Evolutionary conservation across 1,284 basidiomycete species (phyloP).

Genomic region (Cronartium ribicola): DNA sequence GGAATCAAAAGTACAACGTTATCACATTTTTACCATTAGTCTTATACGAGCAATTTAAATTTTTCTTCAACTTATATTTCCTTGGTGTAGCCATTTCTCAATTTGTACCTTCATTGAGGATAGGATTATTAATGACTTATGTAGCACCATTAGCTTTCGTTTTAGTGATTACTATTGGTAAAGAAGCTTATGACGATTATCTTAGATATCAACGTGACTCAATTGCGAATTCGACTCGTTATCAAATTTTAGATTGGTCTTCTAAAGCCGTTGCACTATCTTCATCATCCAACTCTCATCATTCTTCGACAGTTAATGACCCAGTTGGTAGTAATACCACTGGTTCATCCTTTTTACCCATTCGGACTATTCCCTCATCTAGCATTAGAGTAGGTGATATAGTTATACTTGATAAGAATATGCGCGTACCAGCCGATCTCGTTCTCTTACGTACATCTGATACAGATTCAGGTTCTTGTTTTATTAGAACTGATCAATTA

Average conservation of each 20-base stretch:
- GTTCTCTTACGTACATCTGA: slow-evolving; percentile 84
- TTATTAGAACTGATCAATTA: slow-evolving; percentile 94
- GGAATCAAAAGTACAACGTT: slow-evolving; percentile 96
- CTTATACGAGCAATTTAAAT: slow-evolving; percentile 99
- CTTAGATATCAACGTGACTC: slow-evolving; percentile 82
- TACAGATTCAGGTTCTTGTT: slow-evolving; percentile 75
- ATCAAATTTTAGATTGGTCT: slow-evolving; percentile 69
- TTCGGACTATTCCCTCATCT: slow-evolving; percentile 69
- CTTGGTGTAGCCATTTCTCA: slow-evolving; percentile 92
- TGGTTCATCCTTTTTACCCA: slow-evolving; percentile 43
- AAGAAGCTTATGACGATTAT: slow-evolving; percentile 98
- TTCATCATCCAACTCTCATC: slow-evolving; percentile 44
- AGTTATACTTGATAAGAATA: slow-evolving; percentile 89
- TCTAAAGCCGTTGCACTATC: slow-evolving; percentile 48
- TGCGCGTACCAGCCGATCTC: slow-evolving; percentile 91
- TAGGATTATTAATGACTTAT: slow-evolving; percentile 80
- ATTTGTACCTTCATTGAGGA: slow-evolving; percentile 92
- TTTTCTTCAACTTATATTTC: slow-evolving; percentile 99
- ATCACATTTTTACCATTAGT: slow-evolving; percentile 92
- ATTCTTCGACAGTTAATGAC: slow-evolving; percentile 50
- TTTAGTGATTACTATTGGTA: slow-evolving; percentile 89
- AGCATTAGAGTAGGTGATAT: slow-evolving; percentile 86
- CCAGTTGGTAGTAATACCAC: slow-evolving; percentile 10
- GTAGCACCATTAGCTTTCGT: slow-evolving; percentile 95
- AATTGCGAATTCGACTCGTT: slow-evolving; percentile 90